Evolutionary conservation across 139 green algal species (phyloP).

Genomic region (Edaphochlamys debaryana): DNA sequence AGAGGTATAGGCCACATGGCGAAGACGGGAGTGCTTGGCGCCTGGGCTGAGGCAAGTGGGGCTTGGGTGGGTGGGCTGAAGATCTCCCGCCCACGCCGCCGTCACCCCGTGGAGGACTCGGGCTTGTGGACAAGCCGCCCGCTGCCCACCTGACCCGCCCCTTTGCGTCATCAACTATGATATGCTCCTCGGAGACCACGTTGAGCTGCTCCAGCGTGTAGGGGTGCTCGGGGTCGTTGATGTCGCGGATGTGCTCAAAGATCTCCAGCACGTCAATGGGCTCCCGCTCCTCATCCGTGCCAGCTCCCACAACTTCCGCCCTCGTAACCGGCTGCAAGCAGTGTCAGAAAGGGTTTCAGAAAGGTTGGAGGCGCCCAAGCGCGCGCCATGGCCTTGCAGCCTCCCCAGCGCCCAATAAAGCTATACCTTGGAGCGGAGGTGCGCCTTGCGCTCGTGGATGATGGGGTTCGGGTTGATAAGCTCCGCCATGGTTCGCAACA

Average conservation of each 20-base stretch:
- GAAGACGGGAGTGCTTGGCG: no score
- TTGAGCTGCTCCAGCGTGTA: constrained; percentile 97
- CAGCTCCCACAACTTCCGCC: not conserved
- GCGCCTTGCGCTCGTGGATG: constrained; percentile 65
- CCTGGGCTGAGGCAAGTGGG: no score
- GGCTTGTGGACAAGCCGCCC: no score
- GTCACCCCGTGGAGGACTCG: no score
- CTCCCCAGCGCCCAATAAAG: no score
- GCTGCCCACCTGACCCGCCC: constrained; percentile 69
- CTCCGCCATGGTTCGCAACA: constrained; percentile 33
- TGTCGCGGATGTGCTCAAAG: constrained; percentile 90
- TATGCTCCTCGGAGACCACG: constrained; percentile 83
- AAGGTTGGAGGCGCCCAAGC: no score
- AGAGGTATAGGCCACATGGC: no score
- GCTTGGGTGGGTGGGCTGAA: no score
- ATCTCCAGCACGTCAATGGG: constrained; percentile 80
- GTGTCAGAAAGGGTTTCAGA: no score
- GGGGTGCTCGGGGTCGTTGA: constrained; percentile 97
- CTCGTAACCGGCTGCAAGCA: not conserved
- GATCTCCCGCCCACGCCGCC: no score
- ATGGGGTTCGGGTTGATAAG: constrained; percentile 84
- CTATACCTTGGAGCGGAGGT: no score
- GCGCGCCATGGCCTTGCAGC: no score
- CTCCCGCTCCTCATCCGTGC: constrained; percentile 62
- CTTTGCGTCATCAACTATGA: constrained; percentile 76